Evolutionary conservation across 164 flowering plant species (phyloP).

Genomic region (Magnolia kwangsiensis): DNA sequence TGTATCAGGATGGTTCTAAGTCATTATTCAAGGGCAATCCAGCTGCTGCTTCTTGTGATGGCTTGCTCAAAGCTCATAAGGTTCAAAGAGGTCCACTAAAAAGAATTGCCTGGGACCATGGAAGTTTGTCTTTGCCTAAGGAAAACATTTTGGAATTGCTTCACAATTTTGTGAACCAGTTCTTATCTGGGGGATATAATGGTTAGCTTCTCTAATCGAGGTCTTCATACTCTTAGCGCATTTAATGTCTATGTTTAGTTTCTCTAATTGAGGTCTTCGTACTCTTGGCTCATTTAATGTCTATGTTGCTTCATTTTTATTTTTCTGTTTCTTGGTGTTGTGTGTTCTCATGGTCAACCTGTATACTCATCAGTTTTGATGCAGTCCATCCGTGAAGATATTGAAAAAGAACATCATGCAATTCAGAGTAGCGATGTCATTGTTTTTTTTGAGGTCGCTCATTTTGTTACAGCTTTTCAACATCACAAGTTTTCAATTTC

Average conservation of each 20-base stretch:
- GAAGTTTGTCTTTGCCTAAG: constrained; percentile 47
- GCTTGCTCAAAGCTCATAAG: constrained; percentile 41
- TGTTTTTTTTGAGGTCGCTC: constrained; percentile 74
- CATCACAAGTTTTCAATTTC: constrained; percentile 50
- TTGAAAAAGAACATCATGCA: constrained; percentile 71
- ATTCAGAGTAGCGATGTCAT: constrained; percentile 65
- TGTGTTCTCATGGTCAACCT: constrained; percentile 12
- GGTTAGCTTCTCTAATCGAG: constrained; percentile 35
- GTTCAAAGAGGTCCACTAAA: constrained; percentile 53
- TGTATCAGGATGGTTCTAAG: constrained; percentile 87
- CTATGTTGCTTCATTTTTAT: neutral
- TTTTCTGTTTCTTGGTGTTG: neutral
- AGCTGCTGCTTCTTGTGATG: constrained; percentile 32
- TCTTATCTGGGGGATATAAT: constrained; percentile 83
- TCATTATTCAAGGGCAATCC: constrained; percentile 73
- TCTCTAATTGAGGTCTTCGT: neutral
- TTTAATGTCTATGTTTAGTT: constrained; percentile 40
- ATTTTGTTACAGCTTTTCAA: constrained; percentile 78
- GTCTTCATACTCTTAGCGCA: neutral
- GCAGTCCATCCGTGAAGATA: constrained; percentile 80
- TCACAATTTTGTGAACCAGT: constrained; percentile 67
- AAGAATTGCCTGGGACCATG: constrained; percentile 60
- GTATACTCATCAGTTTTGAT: constrained; percentile 52
- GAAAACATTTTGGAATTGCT: constrained; percentile 48
- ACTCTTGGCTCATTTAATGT: neutral